Evolutionary conservation across 352 stramenopile species (phyloP).

Genomic region (Globisporangium yorkense): DNA sequence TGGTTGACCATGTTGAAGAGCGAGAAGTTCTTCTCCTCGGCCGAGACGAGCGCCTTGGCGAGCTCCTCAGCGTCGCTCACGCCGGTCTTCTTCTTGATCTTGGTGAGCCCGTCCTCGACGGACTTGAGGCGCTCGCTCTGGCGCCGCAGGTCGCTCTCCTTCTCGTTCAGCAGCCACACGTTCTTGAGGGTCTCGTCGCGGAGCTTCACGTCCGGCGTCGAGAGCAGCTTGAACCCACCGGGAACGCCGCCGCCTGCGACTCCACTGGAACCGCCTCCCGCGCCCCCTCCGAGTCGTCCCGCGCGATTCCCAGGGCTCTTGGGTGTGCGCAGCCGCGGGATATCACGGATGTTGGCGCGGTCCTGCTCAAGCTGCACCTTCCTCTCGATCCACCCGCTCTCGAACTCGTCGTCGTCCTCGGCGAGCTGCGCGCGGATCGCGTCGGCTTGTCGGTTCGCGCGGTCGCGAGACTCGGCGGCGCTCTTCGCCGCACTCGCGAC

Average conservation of each 20-base stretch:
- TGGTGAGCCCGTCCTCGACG: conserved; percentile 79
- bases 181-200: conserved; percentile 76
- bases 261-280: not conserved
- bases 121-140: conserved; percentile 61
- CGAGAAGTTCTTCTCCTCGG: conserved; percentile 93
- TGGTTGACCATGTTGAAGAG: conserved; percentile 95
- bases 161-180: conserved; percentile 66
- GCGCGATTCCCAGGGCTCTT: conserved; percentile 28
- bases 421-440: conserved; percentile 60
- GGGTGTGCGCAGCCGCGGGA: conserved; percentile 52
- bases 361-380: conserved; percentile 83
- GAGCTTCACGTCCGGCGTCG: conserved; percentile 61
- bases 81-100: conserved; percentile 88
- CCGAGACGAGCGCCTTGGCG: conserved; percentile 75
- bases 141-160: conserved; percentile 65
- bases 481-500: conserved; percentile 69
- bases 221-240: conserved; percentile 47
- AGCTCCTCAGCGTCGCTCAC: conserved; percentile 81
- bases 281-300: not conserved
- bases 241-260: conserved; percentile 5
- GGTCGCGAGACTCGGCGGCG: conserved; percentile 78
- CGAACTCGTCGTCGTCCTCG: conserved; percentile 82
- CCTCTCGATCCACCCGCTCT: conserved; percentile 80
- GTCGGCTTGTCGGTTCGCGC: conserved; percentile 78
- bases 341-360: conserved; percentile 68